Evolutionary conservation across 345 rosid genomes (phyloP).

Genomic region (Salix suchowensis): DNA sequence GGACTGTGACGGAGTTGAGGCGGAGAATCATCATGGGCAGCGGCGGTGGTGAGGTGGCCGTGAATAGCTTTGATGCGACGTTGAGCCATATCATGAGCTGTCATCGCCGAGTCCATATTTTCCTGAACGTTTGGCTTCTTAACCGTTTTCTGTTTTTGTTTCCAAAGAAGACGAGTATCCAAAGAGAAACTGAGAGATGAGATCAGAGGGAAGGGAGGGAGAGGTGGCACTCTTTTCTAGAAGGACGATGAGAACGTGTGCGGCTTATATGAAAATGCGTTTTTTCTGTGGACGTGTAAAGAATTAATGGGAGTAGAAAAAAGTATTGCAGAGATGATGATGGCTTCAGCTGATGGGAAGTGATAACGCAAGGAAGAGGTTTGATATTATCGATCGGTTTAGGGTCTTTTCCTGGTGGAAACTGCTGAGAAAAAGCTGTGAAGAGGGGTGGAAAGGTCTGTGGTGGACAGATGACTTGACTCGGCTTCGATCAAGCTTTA

Average conservation of each 20-base stretch:
- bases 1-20: conserved; percentile 43
- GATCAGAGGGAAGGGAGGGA: too few relatives aligned
- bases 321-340: neutral
- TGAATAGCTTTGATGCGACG: conserved; percentile 68
- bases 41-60: conserved; percentile 48
- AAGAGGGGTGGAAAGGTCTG: neutral
- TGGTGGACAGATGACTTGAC: neutral
- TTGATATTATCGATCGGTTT: neutral
- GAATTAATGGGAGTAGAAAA: neutral
- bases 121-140: neutral
- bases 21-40: conserved; percentile 19
- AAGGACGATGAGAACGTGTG: neutral
- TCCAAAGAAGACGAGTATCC: neutral
- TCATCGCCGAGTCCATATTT: conserved; percentile 39
- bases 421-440: neutral
- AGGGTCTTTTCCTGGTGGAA: neutral
- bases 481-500: neutral
- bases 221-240: conserved; percentile 3
- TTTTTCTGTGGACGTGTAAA: too few relatives aligned
- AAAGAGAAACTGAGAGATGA: neutral
- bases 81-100: conserved; percentile 31
- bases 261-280: neutral
- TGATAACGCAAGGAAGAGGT: neutral
- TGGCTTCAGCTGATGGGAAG: neutral
- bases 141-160: neutral